Percentiles rank a stretch among this genome's conserved stretches.
These are phyloP conservation scores for Fistulinella prunicolor DNA, from an alignment of 768 basidiomycete genomes.

Conservation along the genomic window DNA sequence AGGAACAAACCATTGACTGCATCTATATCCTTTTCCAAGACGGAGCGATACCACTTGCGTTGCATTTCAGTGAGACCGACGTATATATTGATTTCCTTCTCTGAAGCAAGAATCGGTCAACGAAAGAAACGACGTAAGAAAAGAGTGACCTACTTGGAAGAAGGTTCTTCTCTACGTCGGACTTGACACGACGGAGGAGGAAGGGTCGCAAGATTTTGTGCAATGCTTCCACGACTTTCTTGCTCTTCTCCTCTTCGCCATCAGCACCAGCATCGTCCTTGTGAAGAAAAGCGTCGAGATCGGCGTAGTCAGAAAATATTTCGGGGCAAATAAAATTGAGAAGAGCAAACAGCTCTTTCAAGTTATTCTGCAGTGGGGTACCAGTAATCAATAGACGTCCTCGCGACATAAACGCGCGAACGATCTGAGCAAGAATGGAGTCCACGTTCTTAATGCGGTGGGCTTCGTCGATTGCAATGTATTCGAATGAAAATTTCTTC, in stretches of 20 bases:
- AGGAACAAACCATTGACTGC: constrained; percentile 81
- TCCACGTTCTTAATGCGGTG: constrained; percentile 99
- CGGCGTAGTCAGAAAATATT: constrained; percentile 87
- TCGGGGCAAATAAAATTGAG: constrained; percentile 97
- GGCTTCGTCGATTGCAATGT: constrained; percentile 97
- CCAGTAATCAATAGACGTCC: constrained; percentile 94
- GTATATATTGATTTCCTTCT: constrained; percentile 99
- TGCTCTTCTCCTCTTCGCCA: constrained; percentile 78
- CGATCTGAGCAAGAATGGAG: constrained; percentile 92
- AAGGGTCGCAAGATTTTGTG: constrained; percentile 97
- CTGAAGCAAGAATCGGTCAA: constrained; percentile 35
- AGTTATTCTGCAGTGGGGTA: constrained; percentile 93
- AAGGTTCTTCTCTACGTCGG: constrained; percentile 94
- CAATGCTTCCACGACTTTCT: constrained; percentile 92
- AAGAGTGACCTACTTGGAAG: constrained; percentile 64
- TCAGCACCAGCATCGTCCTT: constrained; percentile 72
- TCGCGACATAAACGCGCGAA: constrained; percentile 83
- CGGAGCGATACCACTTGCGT: constrained; percentile 94
- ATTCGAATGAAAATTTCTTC: constrained; percentile 95
- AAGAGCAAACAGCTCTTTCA: constrained; percentile 91
- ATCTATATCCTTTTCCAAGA: constrained; percentile 97
- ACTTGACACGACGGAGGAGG: constrained; percentile 89
- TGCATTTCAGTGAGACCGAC: constrained; percentile 98
- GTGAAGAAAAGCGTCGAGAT: constrained; percentile 91
- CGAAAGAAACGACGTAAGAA: background rate